A percentile compares a stretch with the other conserved stretches of the same genome.
Conservation (phyloP, 1,284 basidiomycete genomes). For the Sanghuangporus baumii region DNA sequence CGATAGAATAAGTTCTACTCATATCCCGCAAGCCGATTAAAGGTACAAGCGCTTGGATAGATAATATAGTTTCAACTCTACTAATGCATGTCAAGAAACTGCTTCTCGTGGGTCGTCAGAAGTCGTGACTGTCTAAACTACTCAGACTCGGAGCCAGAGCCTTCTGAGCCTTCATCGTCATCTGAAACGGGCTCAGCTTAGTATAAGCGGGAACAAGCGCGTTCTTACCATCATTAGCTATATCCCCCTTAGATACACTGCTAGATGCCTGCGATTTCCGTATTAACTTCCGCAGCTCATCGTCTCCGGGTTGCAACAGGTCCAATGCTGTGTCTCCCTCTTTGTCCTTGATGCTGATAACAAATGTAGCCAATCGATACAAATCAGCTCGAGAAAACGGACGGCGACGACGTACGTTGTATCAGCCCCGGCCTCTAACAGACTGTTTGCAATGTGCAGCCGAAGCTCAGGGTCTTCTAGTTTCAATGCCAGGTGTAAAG, state of each 20-base stretch:
- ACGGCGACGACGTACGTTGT: constrained; percentile 42
- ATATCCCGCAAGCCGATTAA: neutral
- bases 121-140: neutral
- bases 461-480: constrained; percentile 57
- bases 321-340: constrained; percentile 56
- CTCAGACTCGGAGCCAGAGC: constrained; percentile 21
- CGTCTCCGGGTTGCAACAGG: constrained; percentile 43
- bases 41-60: neutral
- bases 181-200: constrained; percentile 26
- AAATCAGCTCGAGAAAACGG: neutral
- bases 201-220: neutral
- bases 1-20: neutral
- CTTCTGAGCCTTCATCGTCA: constrained; percentile 30
- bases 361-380: neutral
- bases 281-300: constrained; percentile 43
- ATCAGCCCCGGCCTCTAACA: constrained; percentile 77
- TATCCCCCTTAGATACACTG: constrained; percentile 32
- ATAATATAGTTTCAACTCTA: neutral
- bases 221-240: constrained; percentile 35
- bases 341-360: constrained; percentile 65
- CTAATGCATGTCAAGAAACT: neutral
- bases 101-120: neutral
- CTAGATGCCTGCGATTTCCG: constrained; percentile 44
- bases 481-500: constrained; percentile 74
- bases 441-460: constrained; percentile 47